These are phyloP conservation scores for Strobilomyces confusus DNA, from an alignment of 768 basidiomycete species.

Conservation along the genomic window DNA sequence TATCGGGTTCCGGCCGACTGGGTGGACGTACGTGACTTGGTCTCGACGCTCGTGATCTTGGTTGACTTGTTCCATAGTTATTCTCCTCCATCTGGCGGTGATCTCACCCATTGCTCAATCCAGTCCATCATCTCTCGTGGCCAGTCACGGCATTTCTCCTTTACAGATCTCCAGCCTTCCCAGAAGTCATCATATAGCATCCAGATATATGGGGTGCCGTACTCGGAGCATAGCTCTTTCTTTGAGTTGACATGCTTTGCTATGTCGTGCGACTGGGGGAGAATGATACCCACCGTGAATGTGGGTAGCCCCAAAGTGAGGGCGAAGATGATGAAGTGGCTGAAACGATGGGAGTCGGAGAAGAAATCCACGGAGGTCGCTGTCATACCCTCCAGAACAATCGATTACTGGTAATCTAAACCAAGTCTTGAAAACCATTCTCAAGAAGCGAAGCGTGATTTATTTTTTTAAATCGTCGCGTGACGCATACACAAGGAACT, in stretches of 20 bases:
- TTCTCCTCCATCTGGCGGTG: conserved; percentile 58
- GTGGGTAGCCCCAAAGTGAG: conserved; percentile 70
- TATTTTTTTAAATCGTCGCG: conserved; percentile 21
- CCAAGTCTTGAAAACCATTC: background rate
- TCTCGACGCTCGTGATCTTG: background rate
- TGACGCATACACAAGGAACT: conserved; percentile 19
- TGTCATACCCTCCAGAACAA: conserved; percentile 35
- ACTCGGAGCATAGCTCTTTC: conserved; percentile 96
- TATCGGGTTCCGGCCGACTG: conserved; percentile 88
- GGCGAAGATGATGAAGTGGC: conserved; percentile 86
- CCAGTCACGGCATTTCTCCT: conserved; percentile 65
- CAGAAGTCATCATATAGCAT: conserved; percentile 66
- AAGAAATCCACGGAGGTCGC: conserved; percentile 47
- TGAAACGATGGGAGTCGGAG: conserved; percentile 85
- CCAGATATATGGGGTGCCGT: conserved; percentile 81
- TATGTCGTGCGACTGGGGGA: conserved; percentile 76
- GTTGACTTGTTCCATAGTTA: conserved; percentile 42
- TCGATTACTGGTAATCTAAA: conserved; percentile 45
- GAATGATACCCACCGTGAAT: conserved; percentile 96
- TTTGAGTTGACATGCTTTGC: conserved; percentile 95
- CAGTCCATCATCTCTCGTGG: conserved; percentile 63
- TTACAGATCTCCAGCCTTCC: conserved; percentile 60
- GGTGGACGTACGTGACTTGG: conserved; percentile 76
- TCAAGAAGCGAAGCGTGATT: background rate
- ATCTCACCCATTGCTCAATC: conserved; percentile 58